Evolutionary conservation across 2,329 filamentous ascomycete species (phyloP).

Genomic region (Cercospora sesami): DNA sequence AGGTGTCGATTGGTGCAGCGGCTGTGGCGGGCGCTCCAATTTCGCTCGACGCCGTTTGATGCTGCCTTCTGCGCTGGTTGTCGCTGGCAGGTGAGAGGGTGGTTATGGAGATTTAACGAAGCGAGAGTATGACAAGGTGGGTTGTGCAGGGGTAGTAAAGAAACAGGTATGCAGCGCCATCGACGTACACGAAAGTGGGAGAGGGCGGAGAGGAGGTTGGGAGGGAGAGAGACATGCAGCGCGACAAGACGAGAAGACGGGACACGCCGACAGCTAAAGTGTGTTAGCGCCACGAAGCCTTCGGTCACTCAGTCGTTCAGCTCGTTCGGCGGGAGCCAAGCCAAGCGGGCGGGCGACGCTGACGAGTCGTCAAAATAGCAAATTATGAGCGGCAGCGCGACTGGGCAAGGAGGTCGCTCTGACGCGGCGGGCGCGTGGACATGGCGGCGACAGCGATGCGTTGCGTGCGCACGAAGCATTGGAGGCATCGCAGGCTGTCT

Average conservation of each 20-base stretch:
- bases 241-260: neutral
- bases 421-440: neutral
- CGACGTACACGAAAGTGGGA: neutral
- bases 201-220: slow-evolving; percentile 7
- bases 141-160: slow-evolving; percentile 6
- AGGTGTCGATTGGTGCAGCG: neutral
- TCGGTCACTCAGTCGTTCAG: slow-evolving; percentile 1
- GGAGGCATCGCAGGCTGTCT: neutral
- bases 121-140: slow-evolving; percentile 1
- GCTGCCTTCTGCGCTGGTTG: neutral
- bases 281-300: neutral
- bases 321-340: neutral
- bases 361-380: neutral
- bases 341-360: neutral
- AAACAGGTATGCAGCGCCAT: slow-evolving; percentile 2
- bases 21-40: slow-evolving; percentile 12
- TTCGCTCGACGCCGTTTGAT: neutral
- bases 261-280: neutral
- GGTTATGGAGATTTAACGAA: neutral
- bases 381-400: neutral
- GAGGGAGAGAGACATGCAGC: neutral
- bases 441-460: neutral
- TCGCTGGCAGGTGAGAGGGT: neutral
- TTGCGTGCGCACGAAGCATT: neutral
- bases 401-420: neutral